A percentile compares a stretch with the other conserved stretches of the same genome.
phyloP scores from a whole-genome alignment of 1,139 yeast genomes.

The Geotrichum aggregatum region DNA sequence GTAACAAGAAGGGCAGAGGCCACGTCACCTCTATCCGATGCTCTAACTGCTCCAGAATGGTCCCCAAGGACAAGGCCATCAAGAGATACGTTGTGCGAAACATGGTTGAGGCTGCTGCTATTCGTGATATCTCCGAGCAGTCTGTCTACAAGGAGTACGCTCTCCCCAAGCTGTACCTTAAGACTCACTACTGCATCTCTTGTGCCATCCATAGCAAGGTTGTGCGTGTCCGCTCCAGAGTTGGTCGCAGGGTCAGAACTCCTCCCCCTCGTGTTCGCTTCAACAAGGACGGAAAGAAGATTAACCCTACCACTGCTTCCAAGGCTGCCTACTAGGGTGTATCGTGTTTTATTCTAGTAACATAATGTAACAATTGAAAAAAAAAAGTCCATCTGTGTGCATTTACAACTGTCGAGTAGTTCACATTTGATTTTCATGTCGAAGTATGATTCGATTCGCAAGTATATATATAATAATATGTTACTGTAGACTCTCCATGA shows the following conservation, averaged over 20 bases:
- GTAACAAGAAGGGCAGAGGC: constrained; percentile 99
- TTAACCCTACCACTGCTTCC: constrained; percentile 97
- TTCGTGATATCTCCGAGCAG: constrained; percentile 99
- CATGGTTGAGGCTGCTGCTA: constrained; percentile 99
- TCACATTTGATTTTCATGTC: too few species aligned
- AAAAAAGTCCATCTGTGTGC: constrained; percentile 6
- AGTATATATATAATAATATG: too few species aligned
- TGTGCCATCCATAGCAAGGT: constrained; percentile 99
- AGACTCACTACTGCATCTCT: constrained; percentile 99
- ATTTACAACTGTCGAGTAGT: background rate
- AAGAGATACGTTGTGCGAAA: constrained; percentile 99
- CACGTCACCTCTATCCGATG: constrained; percentile 99
- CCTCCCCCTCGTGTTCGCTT: constrained; percentile 99
- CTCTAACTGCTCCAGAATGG: constrained; percentile 99
- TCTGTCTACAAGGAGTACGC: constrained; percentile 99
- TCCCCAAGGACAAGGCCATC: constrained; percentile 99
- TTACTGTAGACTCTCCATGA: background rate
- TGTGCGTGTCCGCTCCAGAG: constrained; percentile 99
- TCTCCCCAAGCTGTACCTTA: constrained; percentile 98
- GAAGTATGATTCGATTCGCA: too few species aligned
- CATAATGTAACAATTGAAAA: background rate
- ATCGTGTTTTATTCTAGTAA: too few species aligned
- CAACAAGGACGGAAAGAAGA: constrained; percentile 88
- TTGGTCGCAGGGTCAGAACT: constrained; percentile 97
- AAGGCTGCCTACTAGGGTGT: constrained; percentile 60